Base-by-base conservation (phyloP, 106 monocot genomes). In the Posidonia australis region DNA sequence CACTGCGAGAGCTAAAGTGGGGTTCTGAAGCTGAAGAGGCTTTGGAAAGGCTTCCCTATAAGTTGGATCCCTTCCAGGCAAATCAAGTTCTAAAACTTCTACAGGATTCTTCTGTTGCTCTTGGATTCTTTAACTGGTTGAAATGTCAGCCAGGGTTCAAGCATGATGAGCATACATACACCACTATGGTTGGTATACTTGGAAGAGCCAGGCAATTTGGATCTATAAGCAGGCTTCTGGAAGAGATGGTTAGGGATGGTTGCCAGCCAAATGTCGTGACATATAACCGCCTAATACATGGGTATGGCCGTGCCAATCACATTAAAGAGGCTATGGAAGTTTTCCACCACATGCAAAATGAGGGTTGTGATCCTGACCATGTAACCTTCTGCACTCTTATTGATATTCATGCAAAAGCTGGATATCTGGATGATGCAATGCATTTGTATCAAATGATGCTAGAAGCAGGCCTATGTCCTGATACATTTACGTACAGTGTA, bases 321-420 rank as follows among this genome's bases (percentile, higher is more conserved):
- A 80, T 90, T 20, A 41, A 45, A 0, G 87, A 96, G 58, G 84
- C 90, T 23, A 67, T 96, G 69, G 70, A 73, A 28, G 77, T 90
- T 29, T 90, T 96, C 52, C 19, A 84, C 44, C 72, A 77, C 45
- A 96, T 96, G 96, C 90, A 87, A 60, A 62, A 77, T 70, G 82
- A 67, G 3, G 90, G 90, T 23, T 80, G 65, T 60, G 59, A 70
- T 24, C 96, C 96, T 24, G 96, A 96, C 44, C 77, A 76, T 26
- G 90, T 96, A 9, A 96, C 96, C 9, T 96, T 87, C 67, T 90
- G 84, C 72, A 96, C 90, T 31, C 82, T 96, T 9, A 96, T 96
- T 58, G 96, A 96, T 65, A 90, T 96, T 46, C 87, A 90, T 68
- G 90, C 96, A 42, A 96, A 96, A 81, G 84, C 87, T 51, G 96